A percentile compares a stretch with the other conserved stretches of the same genome.
These are phyloP conservation scores for Albifimbria verrucaria DNA, from an alignment of 2,329 filamentous ascomycete species.

Conservation along the genomic window DNA sequence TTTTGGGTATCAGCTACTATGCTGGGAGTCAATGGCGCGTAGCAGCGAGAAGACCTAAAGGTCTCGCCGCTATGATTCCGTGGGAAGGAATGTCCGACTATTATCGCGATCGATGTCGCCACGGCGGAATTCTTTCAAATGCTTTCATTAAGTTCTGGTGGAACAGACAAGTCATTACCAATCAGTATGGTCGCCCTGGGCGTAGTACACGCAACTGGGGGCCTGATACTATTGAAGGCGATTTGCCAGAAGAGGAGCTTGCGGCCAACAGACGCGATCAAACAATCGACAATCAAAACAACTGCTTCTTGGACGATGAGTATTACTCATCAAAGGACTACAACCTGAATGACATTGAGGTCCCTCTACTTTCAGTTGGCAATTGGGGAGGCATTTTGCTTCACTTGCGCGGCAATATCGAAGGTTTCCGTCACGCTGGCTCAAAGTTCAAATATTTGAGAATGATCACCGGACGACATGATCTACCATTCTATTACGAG, in stretches of 20 bases:
- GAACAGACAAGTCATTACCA: constrained; percentile 32
- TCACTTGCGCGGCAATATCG: constrained; percentile 66
- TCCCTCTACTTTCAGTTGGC: constrained; percentile 63
- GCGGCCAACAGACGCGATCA: constrained; percentile 46
- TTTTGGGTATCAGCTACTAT: constrained; percentile 47
- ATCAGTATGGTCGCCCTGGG: constrained; percentile 62
- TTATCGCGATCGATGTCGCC: constrained; percentile 55
- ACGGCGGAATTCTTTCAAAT: constrained; percentile 60
- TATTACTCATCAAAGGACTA: constrained; percentile 67
- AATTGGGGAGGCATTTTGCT: constrained; percentile 71
- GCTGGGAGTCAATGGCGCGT: constrained; percentile 46
- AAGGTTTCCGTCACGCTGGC: constrained; percentile 61
- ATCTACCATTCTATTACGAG: constrained; percentile 69
- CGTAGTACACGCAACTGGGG: constrained; percentile 50
- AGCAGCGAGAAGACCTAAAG: constrained; percentile 42
- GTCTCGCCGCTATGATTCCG: constrained; percentile 44
- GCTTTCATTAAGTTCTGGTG: constrained; percentile 44
- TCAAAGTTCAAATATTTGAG: constrained; percentile 67
- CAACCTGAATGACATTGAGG: constrained; percentile 60
- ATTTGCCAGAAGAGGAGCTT: constrained; percentile 50
- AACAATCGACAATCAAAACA: constrained; percentile 40
- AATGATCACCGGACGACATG: constrained; percentile 67
- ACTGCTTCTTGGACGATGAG: constrained; percentile 57
- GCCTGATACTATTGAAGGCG: constrained; percentile 55
- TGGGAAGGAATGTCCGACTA: constrained; percentile 53